Percentiles rank a stretch among this genome's conserved stretches.
These are phyloP conservation scores for Ogataea populi-albae DNA, from an alignment of 805 yeast species.

Conservation along the genomic window DNA sequence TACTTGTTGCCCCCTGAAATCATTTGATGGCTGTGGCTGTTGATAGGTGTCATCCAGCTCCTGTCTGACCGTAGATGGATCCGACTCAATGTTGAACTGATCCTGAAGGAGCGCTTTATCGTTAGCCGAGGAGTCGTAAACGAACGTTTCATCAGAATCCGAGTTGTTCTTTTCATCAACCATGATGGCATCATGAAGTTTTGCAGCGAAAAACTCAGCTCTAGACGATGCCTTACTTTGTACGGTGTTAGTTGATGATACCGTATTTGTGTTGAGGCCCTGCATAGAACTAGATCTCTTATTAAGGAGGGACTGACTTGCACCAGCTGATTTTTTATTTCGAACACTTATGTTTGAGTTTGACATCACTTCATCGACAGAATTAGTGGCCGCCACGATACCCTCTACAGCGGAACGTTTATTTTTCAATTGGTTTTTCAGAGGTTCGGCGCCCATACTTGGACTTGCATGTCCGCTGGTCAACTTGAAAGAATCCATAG, in stretches of 20 bases:
- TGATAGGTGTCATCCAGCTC: no score
- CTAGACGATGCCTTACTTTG: conserved; percentile 60
- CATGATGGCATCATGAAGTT: conserved; percentile 89
- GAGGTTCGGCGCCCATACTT: conserved; percentile 1
- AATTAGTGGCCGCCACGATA: conserved; percentile 2
- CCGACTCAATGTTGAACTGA: conserved; percentile 7
- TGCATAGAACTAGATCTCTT: conserved; percentile 23
- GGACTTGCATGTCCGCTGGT: conserved; percentile 1
- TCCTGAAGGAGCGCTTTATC: conserved; percentile 7
- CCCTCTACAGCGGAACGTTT: conserved; percentile 22
- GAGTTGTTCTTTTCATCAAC: conserved; percentile 68
- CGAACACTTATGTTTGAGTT: conserved; percentile 8
- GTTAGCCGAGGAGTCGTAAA: conserved; percentile 60
- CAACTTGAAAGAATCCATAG: conserved; percentile 4
- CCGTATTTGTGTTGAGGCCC: conserved; percentile 20
- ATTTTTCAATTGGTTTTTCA: conserved; percentile 19
- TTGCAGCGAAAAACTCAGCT: conserved; percentile 94
- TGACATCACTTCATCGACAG: conserved; percentile 5
- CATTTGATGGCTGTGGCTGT: no score
- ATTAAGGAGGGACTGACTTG: conserved; percentile 27
- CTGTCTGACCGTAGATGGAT: conserved; percentile 31
- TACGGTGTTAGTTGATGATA: conserved; percentile 25
- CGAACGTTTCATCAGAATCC: conserved; percentile 93
- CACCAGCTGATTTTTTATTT: conserved; percentile 13
- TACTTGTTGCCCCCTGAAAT: no score